Evolutionary conservation across 2,329 filamentous ascomycete genomes (phyloP).

Genomic region (Dissoconium aciculare): DNA sequence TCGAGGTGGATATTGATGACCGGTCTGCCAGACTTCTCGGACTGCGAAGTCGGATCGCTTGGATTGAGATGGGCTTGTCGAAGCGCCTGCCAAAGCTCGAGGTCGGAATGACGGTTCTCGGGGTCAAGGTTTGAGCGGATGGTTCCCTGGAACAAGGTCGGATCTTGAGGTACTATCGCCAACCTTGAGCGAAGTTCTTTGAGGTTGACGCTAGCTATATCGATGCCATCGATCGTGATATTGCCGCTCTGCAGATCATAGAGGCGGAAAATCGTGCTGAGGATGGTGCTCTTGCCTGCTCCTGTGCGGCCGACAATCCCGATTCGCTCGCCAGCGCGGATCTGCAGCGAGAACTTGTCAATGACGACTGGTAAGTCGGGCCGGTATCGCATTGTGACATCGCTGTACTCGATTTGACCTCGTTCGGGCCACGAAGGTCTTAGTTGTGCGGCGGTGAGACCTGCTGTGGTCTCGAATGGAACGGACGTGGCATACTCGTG

Average conservation of each 20-base stretch:
- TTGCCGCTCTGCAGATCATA: slow-evolving; percentile 30
- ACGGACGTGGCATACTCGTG: too few relatives aligned
- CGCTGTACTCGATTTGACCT: slow-evolving; percentile 66
- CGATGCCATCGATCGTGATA: slow-evolving; percentile 35
- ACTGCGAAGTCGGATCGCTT: slow-evolving; percentile 27
- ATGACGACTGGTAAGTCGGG: slow-evolving; percentile 70
- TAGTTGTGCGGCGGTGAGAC: too few relatives aligned
- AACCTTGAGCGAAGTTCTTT: slow-evolving; percentile 33
- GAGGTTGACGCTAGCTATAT: slow-evolving; percentile 31
- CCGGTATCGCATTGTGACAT: slow-evolving; percentile 74
- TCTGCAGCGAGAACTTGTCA: slow-evolving; percentile 52
- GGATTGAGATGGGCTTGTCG: neutral
- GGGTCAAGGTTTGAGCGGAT: slow-evolving; percentile 63
- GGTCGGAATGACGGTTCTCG: slow-evolving; percentile 54
- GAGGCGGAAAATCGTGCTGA: slow-evolving; percentile 32
- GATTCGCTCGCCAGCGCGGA: slow-evolving; percentile 64
- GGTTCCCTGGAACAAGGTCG: slow-evolving; percentile 36
- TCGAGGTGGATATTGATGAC: slow-evolving; percentile 19
- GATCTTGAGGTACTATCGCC: slow-evolving; percentile 14
- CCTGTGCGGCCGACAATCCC: slow-evolving; percentile 87
- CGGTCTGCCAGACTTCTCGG: slow-evolving; percentile 32
- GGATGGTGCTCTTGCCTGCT: slow-evolving; percentile 24
- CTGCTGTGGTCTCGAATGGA: too few relatives aligned
- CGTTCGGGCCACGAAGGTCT: slow-evolving; percentile 76
- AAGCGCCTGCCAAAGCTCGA: slow-evolving; percentile 35